phyloP scores from a whole-genome alignment of 371 early-diverging fungal species.

The Mucor ambiguus region DNA sequence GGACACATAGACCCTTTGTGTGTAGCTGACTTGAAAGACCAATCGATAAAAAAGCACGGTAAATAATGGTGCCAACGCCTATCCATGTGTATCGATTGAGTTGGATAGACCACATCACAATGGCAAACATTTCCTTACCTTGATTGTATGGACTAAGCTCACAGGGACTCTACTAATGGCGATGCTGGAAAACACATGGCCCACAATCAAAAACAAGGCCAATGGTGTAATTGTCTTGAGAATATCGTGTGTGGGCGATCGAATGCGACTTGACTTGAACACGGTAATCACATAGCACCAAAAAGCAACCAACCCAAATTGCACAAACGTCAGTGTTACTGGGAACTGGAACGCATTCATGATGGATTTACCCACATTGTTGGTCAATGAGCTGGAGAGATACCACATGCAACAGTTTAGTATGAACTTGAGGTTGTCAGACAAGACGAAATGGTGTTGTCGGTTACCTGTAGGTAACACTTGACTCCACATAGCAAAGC shows the following conservation, averaged over 20 bases:
- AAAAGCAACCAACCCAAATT: constrained; percentile 71
- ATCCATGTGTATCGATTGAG: neutral
- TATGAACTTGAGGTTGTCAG: constrained; percentile 43
- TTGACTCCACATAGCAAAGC: constrained; percentile 14
- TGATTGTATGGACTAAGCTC: constrained; percentile 88
- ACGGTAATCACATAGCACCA: constrained; percentile 43
- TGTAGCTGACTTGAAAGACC: constrained; percentile 63
- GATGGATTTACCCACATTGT: constrained; percentile 78
- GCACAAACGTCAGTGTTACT: constrained; percentile 75
- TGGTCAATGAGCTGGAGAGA: constrained; percentile 73
- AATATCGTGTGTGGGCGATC: constrained; percentile 55
- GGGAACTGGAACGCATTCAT: constrained; percentile 71
- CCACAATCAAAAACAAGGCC: constrained; percentile 74
- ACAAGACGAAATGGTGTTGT: constrained; percentile 30
- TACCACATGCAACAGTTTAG: constrained; percentile 75
- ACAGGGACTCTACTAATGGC: constrained; percentile 79
- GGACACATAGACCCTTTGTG: constrained; percentile 68
- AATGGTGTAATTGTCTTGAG: constrained; percentile 70
- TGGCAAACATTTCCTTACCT: constrained; percentile 77
- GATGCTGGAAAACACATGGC: constrained; percentile 77
- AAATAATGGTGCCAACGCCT: constrained; percentile 88
- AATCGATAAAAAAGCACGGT: constrained; percentile 77
- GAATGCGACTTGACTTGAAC: constrained; percentile 39
- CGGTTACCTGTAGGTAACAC: constrained; percentile 6
- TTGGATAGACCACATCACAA: constrained; percentile 34